Evolutionary conservation across 768 basidiomycete genomes (phyloP), one percentile per base, ranked within the genome.

Genomic region (Termitomyces sp.): DNA sequence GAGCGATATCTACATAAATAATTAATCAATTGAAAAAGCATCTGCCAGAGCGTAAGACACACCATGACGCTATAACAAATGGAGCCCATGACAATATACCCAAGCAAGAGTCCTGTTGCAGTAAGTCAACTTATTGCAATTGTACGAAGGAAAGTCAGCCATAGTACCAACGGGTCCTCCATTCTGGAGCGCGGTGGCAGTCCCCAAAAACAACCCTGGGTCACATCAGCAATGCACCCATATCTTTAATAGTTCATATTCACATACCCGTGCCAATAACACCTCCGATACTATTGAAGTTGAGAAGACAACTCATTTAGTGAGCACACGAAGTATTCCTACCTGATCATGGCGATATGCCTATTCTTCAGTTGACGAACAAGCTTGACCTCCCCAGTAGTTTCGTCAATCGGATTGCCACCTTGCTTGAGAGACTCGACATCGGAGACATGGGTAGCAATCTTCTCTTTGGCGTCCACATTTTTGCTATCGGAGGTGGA

Each of bases 301-400:
- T 38, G 32, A 44, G 52, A 56, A 16, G 63, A 42, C 29, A 38
- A 41, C 9, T 19, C n/a, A n/a, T 25, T 27, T 25, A 14, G 25
- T n/a, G 25, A 31, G 37, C 1, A 44, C 31, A 43, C 10, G 2
- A 17, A 25, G 27, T 41, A 40, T 44, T 9, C 29, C 42, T 41
- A 37, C 86, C 88, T 89, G 62, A 91, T 90, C 89, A 91, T 90
- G 49, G 89, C 86, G 58, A 92, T 79, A 67, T 92, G 90, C 16
- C 90, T 77, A 64, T 89, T 90, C 69, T 88, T 88, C 61, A 88
- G 73, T 69, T 88, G 85, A 47, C 86, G 78, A 11, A 79, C 72
- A 40, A 87, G 81, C 43, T 68, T 69, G 55, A 55, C 59, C 32
- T 67, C 61, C 2, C 59, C 59, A 27, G 56, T 53, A 40, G 31